Evolutionary conservation across 345 rosid species (phyloP).

Genomic region (Brassica cretica): DNA sequence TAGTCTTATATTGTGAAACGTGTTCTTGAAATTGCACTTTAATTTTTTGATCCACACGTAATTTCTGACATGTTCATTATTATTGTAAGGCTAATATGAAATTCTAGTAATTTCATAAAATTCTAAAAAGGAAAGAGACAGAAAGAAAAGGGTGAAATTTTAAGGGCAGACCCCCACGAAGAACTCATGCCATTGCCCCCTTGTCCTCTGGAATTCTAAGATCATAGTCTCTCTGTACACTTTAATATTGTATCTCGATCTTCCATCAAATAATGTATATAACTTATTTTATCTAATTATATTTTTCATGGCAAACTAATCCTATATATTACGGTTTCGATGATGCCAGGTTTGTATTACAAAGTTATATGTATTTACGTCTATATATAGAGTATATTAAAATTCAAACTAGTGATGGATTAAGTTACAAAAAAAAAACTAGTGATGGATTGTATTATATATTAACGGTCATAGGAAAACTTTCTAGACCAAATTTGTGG

Average conservation of each 20-base stretch:
- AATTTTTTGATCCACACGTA: slow-evolving; percentile 13
- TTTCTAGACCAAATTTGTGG: slow-evolving; percentile 1
- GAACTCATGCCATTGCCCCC: slow-evolving; percentile 38
- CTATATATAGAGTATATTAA: not conserved
- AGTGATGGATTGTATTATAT: not conserved
- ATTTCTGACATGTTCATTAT: not conserved
- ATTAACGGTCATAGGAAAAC: not conserved
- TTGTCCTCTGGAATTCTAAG: not conserved
- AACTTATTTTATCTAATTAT: not conserved
- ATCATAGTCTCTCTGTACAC: not conserved
- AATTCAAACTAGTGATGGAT: not conserved
- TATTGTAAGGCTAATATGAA: slow-evolving; percentile 13
- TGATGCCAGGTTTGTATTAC: slow-evolving; percentile 6
- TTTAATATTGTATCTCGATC: not conserved
- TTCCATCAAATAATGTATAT: slow-evolving; percentile 10
- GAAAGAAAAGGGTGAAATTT: slow-evolving; percentile 14
- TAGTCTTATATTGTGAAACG: not conserved
- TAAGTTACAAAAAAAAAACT: not conserved
- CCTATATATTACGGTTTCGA: not conserved
- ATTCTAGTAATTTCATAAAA: slow-evolving; percentile 19
- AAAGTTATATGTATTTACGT: too few relatives aligned
- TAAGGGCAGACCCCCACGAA: slow-evolving; percentile 14
- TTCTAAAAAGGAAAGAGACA: slow-evolving; percentile 29
- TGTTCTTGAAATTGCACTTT: not conserved
- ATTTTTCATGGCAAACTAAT: not conserved